Conservation (phyloP, 108 stramenopile genomes). For the Nannochloropsis oceanica region DNA sequence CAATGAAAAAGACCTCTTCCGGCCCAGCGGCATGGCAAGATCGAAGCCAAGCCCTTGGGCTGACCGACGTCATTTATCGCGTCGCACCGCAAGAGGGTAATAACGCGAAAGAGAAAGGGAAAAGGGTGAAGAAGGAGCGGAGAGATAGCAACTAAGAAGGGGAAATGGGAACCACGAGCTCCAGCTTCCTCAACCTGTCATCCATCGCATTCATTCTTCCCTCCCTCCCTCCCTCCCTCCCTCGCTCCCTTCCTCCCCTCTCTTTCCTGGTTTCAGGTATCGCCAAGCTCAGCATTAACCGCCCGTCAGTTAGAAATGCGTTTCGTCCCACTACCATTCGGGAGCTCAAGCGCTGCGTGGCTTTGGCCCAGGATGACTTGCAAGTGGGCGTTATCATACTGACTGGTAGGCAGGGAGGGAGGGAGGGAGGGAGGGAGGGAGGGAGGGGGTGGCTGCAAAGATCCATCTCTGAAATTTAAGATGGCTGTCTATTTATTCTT, state of each 20-base stretch:
- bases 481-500: too few relatives aligned
- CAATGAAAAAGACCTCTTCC: neutral
- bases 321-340: conserved; percentile 84
- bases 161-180: too few relatives aligned
- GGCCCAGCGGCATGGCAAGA: neutral
- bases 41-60: neutral
- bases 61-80: neutral
- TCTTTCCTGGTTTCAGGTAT: neutral
- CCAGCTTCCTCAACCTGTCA: too few relatives aligned
- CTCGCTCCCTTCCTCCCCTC: too few relatives aligned
- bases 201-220: too few relatives aligned
- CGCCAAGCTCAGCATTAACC: conserved; percentile 60
- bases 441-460: too few relatives aligned
- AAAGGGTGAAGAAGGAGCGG: too few relatives aligned
- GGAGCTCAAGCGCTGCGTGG: conserved; percentile 61
- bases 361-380: conserved; percentile 61
- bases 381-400: conserved; percentile 61
- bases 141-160: too few relatives aligned
- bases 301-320: conserved; percentile 67
- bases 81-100: neutral
- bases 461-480: too few relatives aligned
- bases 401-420: conserved; percentile 19
- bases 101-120: neutral
- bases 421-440: conserved; percentile 18
- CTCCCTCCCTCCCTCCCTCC: too few relatives aligned